Base-by-base conservation (phyloP, 768 basidiomycete genomes). In the Mycena haematopus region DNA sequence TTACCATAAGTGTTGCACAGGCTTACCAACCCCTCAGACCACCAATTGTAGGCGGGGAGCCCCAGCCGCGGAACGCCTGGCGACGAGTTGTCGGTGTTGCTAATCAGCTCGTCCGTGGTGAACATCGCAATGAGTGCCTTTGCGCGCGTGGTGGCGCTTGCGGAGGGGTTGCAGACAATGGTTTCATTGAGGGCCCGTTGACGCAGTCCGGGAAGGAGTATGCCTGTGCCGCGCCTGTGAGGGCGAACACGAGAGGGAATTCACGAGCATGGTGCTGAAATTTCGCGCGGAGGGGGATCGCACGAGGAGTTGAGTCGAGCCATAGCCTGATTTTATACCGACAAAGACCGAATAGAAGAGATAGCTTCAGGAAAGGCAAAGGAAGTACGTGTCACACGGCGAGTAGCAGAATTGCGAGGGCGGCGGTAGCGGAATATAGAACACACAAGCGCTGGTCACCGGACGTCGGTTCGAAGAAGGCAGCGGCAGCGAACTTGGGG, bases 41-140 rank as follows among this genome's bases (percentile, higher is more conserved):
- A 87, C 84, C 85, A 86, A 50, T 84, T 76, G 55, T 87, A 87
- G 19, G 80, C 68, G 11, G 84, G 84, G 25, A 87, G 72, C n/a
- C 84, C 85, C 3, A 86, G 76, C 13, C 84, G 80, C 56, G 84
- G 72, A 22, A 86, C 84, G 29, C 84, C 86, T 7, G 82, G 79
- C 6, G 84, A 78, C 0, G 68, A 59, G 60, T 82, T 85, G 50
- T 77, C 80, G 6, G 82, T 84, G 69, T 86, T 85, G 57, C 71
- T 75, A 52, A 82, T 81, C 58, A 85, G 71, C 64, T 87, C 86
- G 17, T 75, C 76, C 33, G 81, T 75, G 14, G 82, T 85, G 68
- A 86, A 83, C 62, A 80, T 72, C 46, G 75, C 63, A 52, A 86
- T 75, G 55, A 86, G 71, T 17, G 83, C 81, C n/a, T 75, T 73